phyloP scores from a whole-genome alignment of 495 filamentous ascomycete species.

The Hypoxylon lienhwacheense region DNA sequence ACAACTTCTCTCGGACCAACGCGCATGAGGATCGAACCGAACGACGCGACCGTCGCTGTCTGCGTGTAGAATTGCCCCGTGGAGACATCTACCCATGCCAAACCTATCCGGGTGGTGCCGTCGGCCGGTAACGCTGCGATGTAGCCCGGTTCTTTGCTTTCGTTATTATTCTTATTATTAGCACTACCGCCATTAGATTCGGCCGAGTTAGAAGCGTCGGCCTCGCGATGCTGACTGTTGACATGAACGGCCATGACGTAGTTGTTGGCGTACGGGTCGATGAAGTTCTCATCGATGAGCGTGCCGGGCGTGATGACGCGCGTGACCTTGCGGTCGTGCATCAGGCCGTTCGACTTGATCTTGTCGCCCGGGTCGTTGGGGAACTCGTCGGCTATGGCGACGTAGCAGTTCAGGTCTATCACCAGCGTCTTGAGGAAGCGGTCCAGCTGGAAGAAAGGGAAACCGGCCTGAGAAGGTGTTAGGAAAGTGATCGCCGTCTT shows the following conservation, averaged over 20 bases:
- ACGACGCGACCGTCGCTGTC: slow-evolving; percentile 66
- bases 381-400: slow-evolving; percentile 94
- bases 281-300: slow-evolving; percentile 94
- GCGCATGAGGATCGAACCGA: slow-evolving; percentile 77
- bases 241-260: slow-evolving; percentile 78
- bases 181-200: too few species aligned
- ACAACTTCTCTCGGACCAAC: slow-evolving; percentile 86
- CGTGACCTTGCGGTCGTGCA: slow-evolving; percentile 81
- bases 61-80: slow-evolving; percentile 94
- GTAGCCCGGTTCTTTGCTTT: slow-evolving; percentile 9
- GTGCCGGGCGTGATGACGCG: slow-evolving; percentile 93
- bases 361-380: slow-evolving; percentile 65
- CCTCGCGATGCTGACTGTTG: slow-evolving; percentile 14
- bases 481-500: neutral
- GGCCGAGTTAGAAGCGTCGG: slow-evolving; percentile 12
- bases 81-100: slow-evolving; percentile 94
- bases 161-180: too few species aligned
- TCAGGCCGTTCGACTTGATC: slow-evolving; percentile 69
- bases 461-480: slow-evolving; percentile 67
- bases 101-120: slow-evolving; percentile 60
- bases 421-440: slow-evolving; percentile 90
- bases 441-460: slow-evolving; percentile 89
- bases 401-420: slow-evolving; percentile 83
- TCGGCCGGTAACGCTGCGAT: slow-evolving; percentile 14
- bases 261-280: slow-evolving; percentile 89